These are phyloP conservation scores for Cercophora scortea DNA, from an alignment of 495 filamentous ascomycete species.

Conservation along the genomic window DNA sequence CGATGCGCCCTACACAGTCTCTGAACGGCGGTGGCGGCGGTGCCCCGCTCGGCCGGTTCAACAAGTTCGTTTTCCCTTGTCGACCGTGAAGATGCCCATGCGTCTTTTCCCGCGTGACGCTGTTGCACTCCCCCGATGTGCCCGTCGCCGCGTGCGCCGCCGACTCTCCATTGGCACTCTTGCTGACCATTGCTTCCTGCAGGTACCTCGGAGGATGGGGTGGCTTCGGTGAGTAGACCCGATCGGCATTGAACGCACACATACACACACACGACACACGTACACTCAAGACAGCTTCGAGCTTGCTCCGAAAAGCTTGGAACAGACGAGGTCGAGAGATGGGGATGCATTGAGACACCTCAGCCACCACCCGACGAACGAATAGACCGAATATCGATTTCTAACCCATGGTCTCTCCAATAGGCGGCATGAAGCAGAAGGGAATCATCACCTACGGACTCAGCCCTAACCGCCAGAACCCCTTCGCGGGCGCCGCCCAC, in stretches of 20 bases:
- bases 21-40: conserved; percentile 48
- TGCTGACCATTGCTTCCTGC: conserved; percentile 27
- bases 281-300: not conserved
- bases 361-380: not conserved
- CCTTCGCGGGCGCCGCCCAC: conserved; percentile 48
- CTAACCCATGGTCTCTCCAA: not conserved
- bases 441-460: conserved; percentile 48
- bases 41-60: conserved; percentile 53
- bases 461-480: conserved; percentile 47
- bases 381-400: not conserved
- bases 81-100: not conserved
- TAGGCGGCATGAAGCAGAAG: conserved; percentile 45
- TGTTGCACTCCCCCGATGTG: not conserved
- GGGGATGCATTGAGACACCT: not conserved
- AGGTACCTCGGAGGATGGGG: conserved; percentile 88
- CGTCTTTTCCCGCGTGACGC: conserved; percentile 4
- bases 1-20: conserved; percentile 54
- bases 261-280: not conserved
- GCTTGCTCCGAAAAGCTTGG: not conserved
- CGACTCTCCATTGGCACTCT: not conserved
- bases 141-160: not conserved
- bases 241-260: not conserved
- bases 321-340: not conserved
- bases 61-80: conserved; percentile 53
- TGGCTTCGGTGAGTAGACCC: conserved; percentile 61